Base-by-base conservation (phyloP, 2,329 filamentous ascomycete species). In the Penicillium capsulatum region DNA sequence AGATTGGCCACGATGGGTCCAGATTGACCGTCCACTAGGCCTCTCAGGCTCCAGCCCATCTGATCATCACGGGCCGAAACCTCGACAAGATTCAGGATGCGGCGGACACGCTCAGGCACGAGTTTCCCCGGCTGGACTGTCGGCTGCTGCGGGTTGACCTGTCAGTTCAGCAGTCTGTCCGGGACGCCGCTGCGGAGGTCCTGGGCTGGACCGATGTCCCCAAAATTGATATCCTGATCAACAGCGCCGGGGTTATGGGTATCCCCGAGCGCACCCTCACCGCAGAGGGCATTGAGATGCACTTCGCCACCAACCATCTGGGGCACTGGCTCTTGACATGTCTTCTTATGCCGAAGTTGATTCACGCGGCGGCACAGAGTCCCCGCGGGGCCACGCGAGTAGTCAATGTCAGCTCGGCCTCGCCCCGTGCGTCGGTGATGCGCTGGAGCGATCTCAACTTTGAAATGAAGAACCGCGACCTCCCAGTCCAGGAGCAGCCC, bases 261-360 rank as follows among this genome's bases (percentile, higher is more conserved):
- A 17, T 39, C 4, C 39, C 34, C 14, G 26, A 28, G 28, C 45
- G 42, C 22, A 39, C 24, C 9, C 7, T 45, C 10, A 42, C 22
- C 8, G 4, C 38, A 8, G 59, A 69, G 19, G 59, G 58, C 13
- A 58, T 64, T 32, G 65, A 70, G 44, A 46, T 53, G 22, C 60
- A 60, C 29, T 62, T 65, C 36, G 53, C 50, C 13, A 61, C 54
- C 19, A 69, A 64, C 45, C 57, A 66, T 39, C 42, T 67, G 9
- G 53, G 58, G 16, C 45, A 60, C 38, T 56, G 59, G 38, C 43
- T 59, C n/a, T 50, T 65, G 13, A 31, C 34, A 10, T 37, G 34
- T 13, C 17, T 31, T 8, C 29, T 38, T 30, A 42, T 42, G 39
- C 31, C 39, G 3, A 42, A 42, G 26, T n/a, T 42, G 4, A 34